Evolutionary conservation across 2,329 filamentous ascomycete genomes (phyloP).

Genomic region (Colletotrichum sansevieriae): DNA sequence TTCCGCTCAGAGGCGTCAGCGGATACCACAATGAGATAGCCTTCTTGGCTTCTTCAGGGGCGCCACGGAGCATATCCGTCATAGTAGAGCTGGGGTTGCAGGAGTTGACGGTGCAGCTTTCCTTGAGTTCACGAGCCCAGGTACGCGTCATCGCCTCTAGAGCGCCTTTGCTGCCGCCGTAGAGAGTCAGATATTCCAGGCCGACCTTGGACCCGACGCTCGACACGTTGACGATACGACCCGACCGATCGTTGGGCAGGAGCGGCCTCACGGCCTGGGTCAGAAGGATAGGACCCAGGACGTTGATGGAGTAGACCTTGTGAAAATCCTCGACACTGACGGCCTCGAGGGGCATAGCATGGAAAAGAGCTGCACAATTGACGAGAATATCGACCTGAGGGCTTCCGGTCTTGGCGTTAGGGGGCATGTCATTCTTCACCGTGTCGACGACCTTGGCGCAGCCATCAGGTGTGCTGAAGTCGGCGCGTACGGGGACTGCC

Average conservation of each 20-base stretch:
- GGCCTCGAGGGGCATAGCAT: constrained; percentile 59
- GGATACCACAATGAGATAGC: constrained; percentile 53
- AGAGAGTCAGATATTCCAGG: constrained; percentile 67
- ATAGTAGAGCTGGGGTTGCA: constrained; percentile 62
- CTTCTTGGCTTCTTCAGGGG: constrained; percentile 64
- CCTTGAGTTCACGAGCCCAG: constrained; percentile 70
- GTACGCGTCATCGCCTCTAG: constrained; percentile 73
- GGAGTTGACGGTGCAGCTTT: constrained; percentile 70
- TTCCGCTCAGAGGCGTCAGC: constrained; percentile 62
- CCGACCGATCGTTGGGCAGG: constrained; percentile 68
- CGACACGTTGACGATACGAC: constrained; percentile 69
- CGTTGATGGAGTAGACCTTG: constrained; percentile 60
- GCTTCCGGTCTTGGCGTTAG: constrained; percentile 60
- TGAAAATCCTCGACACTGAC: constrained; percentile 65
- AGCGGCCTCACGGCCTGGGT: constrained; percentile 66
- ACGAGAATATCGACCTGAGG: constrained; percentile 69
- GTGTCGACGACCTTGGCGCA: constrained; percentile 61
- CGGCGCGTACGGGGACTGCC: constrained; percentile 71
- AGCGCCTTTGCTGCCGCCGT: constrained; percentile 73
- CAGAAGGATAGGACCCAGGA: constrained; percentile 62
- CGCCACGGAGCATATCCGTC: constrained; percentile 60
- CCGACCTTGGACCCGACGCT: constrained; percentile 67
- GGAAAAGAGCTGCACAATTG: constrained; percentile 69
- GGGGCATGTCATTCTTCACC: constrained; percentile 57
- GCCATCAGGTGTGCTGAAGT: constrained; percentile 69